Evolutionary conservation across 768 basidiomycete species (phyloP).

Genomic region (Kockovaella imperatae): DNA sequence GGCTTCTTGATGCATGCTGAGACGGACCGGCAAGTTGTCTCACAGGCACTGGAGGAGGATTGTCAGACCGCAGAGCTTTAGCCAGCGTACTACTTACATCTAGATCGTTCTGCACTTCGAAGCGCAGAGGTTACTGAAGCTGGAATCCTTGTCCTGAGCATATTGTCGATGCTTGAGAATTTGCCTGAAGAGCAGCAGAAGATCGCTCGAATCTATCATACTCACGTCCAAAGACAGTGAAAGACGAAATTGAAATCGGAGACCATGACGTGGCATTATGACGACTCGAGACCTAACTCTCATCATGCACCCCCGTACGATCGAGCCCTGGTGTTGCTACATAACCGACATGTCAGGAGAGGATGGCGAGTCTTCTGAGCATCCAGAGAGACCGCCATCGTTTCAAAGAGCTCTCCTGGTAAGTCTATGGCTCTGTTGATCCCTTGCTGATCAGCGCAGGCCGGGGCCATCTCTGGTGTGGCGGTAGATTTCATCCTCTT

Average conservation of each 20-base stretch:
- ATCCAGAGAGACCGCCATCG: constrained; percentile 24
- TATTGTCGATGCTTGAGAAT: not conserved
- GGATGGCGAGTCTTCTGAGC: too few relatives aligned
- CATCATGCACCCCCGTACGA: too few relatives aligned
- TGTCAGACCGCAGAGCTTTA: constrained; percentile 1
- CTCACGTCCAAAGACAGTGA: too few relatives aligned
- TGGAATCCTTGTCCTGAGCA: constrained; percentile 20
- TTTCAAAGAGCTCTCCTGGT: constrained; percentile 27
- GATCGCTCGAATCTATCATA: not conserved
- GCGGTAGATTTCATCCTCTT: constrained; percentile 93
- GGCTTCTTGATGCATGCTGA: not conserved
- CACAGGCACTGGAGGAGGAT: constrained; percentile 4
- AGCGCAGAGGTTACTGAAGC: constrained; percentile 8
- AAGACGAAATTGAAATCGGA: too few relatives aligned
- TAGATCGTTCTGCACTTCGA: constrained; percentile 9
- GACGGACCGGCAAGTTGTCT: constrained; percentile 27
- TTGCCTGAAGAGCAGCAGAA: not conserved
- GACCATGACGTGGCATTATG: not conserved
- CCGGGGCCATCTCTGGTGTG: constrained; percentile 84
- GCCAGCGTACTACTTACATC: constrained; percentile 16
- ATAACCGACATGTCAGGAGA: too few relatives aligned
- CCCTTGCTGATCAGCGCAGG: constrained; percentile 47
- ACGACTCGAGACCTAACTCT: too few relatives aligned
- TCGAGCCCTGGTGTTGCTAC: too few relatives aligned
- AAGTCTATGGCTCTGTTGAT: constrained; percentile 8